A percentile compares a stretch with the other conserved stretches of the same genome.
Conservation (phyloP, 208 protist species). For the Trypanosoma caninum region DNA sequence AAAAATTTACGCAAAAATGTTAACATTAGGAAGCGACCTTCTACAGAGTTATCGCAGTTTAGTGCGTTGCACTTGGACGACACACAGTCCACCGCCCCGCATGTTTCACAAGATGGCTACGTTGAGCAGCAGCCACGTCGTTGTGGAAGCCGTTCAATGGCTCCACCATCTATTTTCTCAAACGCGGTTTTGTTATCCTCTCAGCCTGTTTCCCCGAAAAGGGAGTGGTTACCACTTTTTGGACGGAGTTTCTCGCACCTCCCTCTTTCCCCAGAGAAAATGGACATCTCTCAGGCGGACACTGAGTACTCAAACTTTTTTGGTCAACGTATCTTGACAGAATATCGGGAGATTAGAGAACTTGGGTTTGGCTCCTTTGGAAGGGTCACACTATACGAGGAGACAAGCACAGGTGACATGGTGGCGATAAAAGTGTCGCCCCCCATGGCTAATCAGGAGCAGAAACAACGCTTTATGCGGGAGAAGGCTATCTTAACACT, state of each 20-base stretch:
- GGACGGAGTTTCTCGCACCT: constrained; percentile 10
- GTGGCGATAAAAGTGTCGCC: constrained; percentile 77
- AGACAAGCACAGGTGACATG: constrained; percentile 58
- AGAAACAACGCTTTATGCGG: constrained; percentile 51
- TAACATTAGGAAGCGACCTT: constrained; percentile 50
- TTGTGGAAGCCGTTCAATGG: neutral
- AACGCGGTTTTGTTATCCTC: constrained; percentile 11
- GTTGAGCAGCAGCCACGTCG: constrained; percentile 3
- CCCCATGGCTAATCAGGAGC: constrained; percentile 33
- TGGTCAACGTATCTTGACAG: constrained; percentile 60
- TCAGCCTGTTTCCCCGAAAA: constrained; percentile 16
- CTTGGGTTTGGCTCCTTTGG: constrained; percentile 78
- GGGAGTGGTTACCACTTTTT: constrained; percentile 17
- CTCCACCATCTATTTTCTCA: constrained; percentile 18
- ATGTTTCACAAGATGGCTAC: constrained; percentile 20
- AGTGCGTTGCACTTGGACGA: constrained; percentile 70
- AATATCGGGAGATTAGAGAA: constrained; percentile 80
- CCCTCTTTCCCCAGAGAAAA: constrained; percentile 20
- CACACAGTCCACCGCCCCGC: constrained; percentile 12
- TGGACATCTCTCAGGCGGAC: constrained; percentile 80
- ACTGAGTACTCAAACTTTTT: constrained; percentile 76
- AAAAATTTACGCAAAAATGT: constrained; percentile 39
- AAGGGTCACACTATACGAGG: constrained; percentile 73
- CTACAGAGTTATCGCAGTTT: constrained; percentile 62
- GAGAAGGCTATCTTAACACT: constrained; percentile 62